A percentile compares a stretch with the other conserved stretches of the same genome.
Conservation (phyloP, 805 yeast species). For the Jamesozyma spencerorum region DNA sequence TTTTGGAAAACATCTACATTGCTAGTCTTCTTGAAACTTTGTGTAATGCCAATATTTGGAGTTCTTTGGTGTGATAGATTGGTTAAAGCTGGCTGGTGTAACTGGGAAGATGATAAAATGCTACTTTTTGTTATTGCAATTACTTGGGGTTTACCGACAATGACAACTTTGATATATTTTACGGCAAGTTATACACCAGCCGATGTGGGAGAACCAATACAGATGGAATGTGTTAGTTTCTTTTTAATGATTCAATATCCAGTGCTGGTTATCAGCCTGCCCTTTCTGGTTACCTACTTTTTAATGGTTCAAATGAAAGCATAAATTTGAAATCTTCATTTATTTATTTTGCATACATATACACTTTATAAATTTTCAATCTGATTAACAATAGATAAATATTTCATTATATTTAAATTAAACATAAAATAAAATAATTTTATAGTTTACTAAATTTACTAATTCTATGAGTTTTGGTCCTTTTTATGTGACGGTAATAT, state of each 20-base stretch:
- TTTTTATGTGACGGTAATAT: no score
- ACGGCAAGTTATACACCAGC: conserved; percentile 81
- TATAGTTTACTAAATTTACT: no score
- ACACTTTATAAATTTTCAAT: no score
- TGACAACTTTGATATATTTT: conserved; percentile 78
- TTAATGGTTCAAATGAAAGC: conserved; percentile 28
- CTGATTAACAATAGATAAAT: no score
- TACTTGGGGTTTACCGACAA: conserved; percentile 76
- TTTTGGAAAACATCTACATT: conserved; percentile 55
- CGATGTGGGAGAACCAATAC: conserved; percentile 32
- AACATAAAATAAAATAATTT: no score
- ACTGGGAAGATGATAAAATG: conserved; percentile 38
- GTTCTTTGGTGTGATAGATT: conserved; percentile 54
- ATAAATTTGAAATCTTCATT: no score
- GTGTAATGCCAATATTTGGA: conserved; percentile 76
- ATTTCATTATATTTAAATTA: no score
- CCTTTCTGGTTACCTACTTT: conserved; percentile 42
- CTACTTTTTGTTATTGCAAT: conserved; percentile 67
- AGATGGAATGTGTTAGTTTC: conserved; percentile 81
- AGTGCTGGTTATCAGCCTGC: conserved; percentile 57
- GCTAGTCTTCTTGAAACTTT: conserved; percentile 50
- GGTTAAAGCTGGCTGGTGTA: conserved; percentile 58
- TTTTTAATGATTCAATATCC: conserved; percentile 67
- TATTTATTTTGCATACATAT: no score
- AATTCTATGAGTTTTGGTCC: no score